These are phyloP conservation scores for Samsoniella hepiali DNA, from an alignment of 2,329 filamentous ascomycete species.

Conservation along the genomic window DNA sequence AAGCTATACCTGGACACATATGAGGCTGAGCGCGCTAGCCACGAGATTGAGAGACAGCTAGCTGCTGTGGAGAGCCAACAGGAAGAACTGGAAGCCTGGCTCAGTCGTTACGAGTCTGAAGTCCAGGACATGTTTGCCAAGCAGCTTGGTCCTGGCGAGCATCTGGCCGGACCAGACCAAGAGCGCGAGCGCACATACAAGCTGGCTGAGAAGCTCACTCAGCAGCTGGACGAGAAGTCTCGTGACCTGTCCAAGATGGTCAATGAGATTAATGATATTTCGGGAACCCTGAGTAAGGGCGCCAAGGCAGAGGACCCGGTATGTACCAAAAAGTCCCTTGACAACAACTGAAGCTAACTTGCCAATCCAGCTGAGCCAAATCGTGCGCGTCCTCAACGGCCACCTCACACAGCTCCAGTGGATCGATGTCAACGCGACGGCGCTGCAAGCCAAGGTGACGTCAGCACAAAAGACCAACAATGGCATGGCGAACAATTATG, in stretches of 20 bases:
- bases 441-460: slow-evolving; percentile 77
- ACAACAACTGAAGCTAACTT: slow-evolving; percentile 26
- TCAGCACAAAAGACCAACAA: slow-evolving; percentile 77
- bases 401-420: slow-evolving; percentile 89
- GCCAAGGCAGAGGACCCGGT: slow-evolving; percentile 85
- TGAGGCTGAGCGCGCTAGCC: slow-evolving; percentile 87
- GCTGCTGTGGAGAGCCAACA: slow-evolving; percentile 88
- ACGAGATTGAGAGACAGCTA: slow-evolving; percentile 91
- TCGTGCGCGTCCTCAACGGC: slow-evolving; percentile 90
- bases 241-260: slow-evolving; percentile 94
- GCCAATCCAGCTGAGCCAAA: slow-evolving; percentile 72
- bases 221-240: slow-evolving; percentile 89
- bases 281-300: slow-evolving; percentile 83
- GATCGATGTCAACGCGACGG: slow-evolving; percentile 82
- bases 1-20: slow-evolving; percentile 89
- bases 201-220: slow-evolving; percentile 86
- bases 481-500: slow-evolving; percentile 55
- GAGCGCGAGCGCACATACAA: slow-evolving; percentile 96
- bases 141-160: slow-evolving; percentile 71
- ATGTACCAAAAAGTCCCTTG: slow-evolving; percentile 38
- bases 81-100: slow-evolving; percentile 80
- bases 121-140: slow-evolving; percentile 84
- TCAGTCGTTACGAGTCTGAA: slow-evolving; percentile 88
- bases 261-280: slow-evolving; percentile 93
- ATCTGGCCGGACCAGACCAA: slow-evolving; percentile 83